phyloP scores from a whole-genome alignment of 495 filamentous ascomycete species.

The Penicillium bialowiezense region DNA sequence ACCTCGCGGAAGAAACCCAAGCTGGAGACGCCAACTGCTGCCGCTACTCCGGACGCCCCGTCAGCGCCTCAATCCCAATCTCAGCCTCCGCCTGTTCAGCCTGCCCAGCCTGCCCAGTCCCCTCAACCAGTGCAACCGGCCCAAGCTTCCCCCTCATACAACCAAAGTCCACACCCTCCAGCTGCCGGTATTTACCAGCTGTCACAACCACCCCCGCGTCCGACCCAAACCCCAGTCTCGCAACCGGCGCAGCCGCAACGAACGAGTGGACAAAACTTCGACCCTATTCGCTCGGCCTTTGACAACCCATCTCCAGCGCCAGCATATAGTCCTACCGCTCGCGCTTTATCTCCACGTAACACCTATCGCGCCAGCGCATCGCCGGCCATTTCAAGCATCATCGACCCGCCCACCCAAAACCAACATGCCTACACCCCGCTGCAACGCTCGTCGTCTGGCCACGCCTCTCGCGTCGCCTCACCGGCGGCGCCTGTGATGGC shows the following conservation, averaged over 20 bases:
- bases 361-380: slow-evolving; percentile 75
- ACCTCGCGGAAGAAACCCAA: slow-evolving; percentile 48
- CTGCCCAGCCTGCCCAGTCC: slow-evolving; percentile 14
- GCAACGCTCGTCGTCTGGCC: slow-evolving; percentile 32
- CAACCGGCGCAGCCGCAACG: slow-evolving; percentile 31
- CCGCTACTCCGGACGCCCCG: slow-evolving; percentile 7
- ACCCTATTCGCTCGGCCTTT: slow-evolving; percentile 74
- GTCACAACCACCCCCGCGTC: slow-evolving; percentile 28
- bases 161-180: slow-evolving; percentile 19
- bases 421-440: slow-evolving; percentile 29
- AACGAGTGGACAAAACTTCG: slow-evolving; percentile 77
- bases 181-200: slow-evolving; percentile 20
- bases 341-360: slow-evolving; percentile 32
- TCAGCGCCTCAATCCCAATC: slow-evolving; percentile 11
- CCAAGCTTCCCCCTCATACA: slow-evolving; percentile 12
- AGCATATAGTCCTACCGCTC: slow-evolving; percentile 41
- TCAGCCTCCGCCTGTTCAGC: slow-evolving; percentile 7
- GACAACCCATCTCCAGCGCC: slow-evolving; percentile 57
- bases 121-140: slow-evolving; percentile 22
- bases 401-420: slow-evolving; percentile 65
- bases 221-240: slow-evolving; percentile 39
- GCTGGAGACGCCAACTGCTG: slow-evolving; percentile 30
- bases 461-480: slow-evolving; percentile 29
- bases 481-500: slow-evolving; percentile 25
- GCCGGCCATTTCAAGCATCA: slow-evolving; percentile 84